Conservation (phyloP, 1,284 basidiomycete genomes). For the Hymenochaete sp. region DNA sequence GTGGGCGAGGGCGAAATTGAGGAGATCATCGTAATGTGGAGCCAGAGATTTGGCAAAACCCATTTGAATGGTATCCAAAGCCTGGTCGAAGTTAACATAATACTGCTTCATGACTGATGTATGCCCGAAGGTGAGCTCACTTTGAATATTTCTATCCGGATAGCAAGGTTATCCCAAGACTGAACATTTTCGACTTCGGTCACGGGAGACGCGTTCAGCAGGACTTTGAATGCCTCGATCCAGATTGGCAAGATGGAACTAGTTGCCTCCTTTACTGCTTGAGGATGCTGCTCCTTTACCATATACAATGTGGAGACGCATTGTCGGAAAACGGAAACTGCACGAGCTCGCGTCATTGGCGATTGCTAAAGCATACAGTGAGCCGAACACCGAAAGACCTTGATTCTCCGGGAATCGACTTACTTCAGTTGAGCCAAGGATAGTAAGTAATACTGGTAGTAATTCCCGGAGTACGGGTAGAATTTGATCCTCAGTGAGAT, state of each 20-base stretch:
- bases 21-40: conserved; percentile 51
- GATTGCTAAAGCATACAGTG: conserved; percentile 49
- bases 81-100: conserved; percentile 46
- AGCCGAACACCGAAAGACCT: conserved; percentile 8
- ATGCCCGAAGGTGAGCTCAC: conserved; percentile 32
- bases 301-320: conserved; percentile 86
- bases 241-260: conserved; percentile 79
- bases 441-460: conserved; percentile 76
- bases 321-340: conserved; percentile 85
- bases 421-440: conserved; percentile 71
- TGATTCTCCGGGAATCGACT: conserved; percentile 18
- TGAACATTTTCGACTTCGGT: conserved; percentile 47
- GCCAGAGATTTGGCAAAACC: conserved; percentile 66
- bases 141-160: conserved; percentile 75
- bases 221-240: conserved; percentile 76
- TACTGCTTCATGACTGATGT: too few relatives aligned
- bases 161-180: conserved; percentile 71
- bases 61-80: conserved; percentile 64
- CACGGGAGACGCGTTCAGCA: conserved; percentile 59
- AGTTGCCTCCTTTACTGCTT: conserved; percentile 76
- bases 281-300: conserved; percentile 88
- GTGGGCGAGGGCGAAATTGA: conserved; percentile 56
- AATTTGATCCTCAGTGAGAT: conserved; percentile 88
- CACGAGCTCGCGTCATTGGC: conserved; percentile 72
- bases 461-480: conserved; percentile 79